Evolutionary conservation across 2,329 filamentous ascomycete genomes (phyloP).

Genomic region (Ophiobolus disseminans): DNA sequence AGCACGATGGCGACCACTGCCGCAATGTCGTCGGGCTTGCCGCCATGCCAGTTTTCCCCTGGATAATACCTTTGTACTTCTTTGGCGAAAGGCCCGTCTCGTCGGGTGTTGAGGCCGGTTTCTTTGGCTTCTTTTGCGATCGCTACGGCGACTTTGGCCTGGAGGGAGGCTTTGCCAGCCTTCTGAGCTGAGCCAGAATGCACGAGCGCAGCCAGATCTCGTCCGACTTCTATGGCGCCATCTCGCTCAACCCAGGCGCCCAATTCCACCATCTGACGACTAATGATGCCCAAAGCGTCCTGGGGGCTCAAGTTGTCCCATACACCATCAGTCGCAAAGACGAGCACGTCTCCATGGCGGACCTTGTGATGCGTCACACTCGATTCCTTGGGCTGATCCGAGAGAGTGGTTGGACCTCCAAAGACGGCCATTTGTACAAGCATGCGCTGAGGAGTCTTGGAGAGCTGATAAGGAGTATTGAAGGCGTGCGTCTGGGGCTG

Average conservation of each 20-base stretch:
- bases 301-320: conserved; percentile 95
- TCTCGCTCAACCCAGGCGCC: conserved; percentile 75
- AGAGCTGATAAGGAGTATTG: conserved; percentile 96
- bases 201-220: conserved; percentile 64
- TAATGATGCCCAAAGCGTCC: conserved; percentile 83
- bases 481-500: conserved; percentile 93
- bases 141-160: conserved; percentile 78
- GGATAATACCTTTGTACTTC: conserved; percentile 90
- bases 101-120: conserved; percentile 79
- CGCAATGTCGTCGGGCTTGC: conserved; percentile 96
- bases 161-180: conserved; percentile 64
- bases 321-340: conserved; percentile 93
- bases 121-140: conserved; percentile 83
- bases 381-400: conserved; percentile 84
- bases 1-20: conserved; percentile 70
- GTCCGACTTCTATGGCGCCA: conserved; percentile 59
- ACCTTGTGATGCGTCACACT: conserved; percentile 78
- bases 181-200: conserved; percentile 54
- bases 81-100: conserved; percentile 92
- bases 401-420: conserved; percentile 71
- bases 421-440: conserved; percentile 82
- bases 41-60: conserved; percentile 84
- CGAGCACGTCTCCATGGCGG: conserved; percentile 88
- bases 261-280: conserved; percentile 73
- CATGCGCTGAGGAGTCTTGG: conserved; percentile 81